A percentile compares a stretch with the other conserved stretches of the same genome.
Evolutionary conservation across 1,284 basidiomycete genomes (phyloP).

Genomic region (Boletus mariae): DNA sequence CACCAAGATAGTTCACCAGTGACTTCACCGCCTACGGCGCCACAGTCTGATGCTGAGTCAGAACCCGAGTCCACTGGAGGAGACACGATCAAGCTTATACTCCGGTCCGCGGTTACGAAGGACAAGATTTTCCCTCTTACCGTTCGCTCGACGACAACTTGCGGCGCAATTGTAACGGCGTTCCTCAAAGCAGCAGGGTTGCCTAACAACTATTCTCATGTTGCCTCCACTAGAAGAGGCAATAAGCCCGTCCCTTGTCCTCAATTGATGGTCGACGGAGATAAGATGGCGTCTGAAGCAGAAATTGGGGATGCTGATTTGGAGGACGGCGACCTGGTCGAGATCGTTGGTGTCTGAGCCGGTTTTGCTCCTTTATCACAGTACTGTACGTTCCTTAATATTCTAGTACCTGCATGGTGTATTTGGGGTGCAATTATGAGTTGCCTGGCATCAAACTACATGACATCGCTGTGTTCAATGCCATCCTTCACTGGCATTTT

Average conservation of each 20-base stretch:
- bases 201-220: slow-evolving; percentile 47
- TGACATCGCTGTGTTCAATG: slow-evolving; percentile 18
- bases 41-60: slow-evolving; percentile 38
- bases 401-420: slow-evolving; percentile 8
- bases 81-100: slow-evolving; percentile 57
- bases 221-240: slow-evolving; percentile 31
- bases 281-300: slow-evolving; percentile 52
- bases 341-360: slow-evolving; percentile 59
- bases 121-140: slow-evolving; percentile 55
- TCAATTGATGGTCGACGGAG: slow-evolving; percentile 61
- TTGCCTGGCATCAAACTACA: slow-evolving; percentile 2
- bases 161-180: slow-evolving; percentile 65
- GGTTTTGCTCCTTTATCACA: slow-evolving; percentile 2
- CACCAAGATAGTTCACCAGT: slow-evolving; percentile 6
- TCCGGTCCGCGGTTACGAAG: slow-evolving; percentile 51
- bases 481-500: slow-evolving; percentile 54
- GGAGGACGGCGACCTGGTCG: slow-evolving; percentile 74
- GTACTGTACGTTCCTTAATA: slow-evolving; percentile 15
- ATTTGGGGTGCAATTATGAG: slow-evolving; percentile 1
- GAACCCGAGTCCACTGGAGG: slow-evolving; percentile 40
- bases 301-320: slow-evolving; percentile 63
- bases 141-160: slow-evolving; percentile 70
- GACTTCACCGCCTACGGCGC: slow-evolving; percentile 11
- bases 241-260: slow-evolving; percentile 38
- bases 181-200: slow-evolving; percentile 64